These are phyloP conservation scores for Candida orba DNA, from an alignment of 805 yeast genomes.

Conservation along the genomic window DNA sequence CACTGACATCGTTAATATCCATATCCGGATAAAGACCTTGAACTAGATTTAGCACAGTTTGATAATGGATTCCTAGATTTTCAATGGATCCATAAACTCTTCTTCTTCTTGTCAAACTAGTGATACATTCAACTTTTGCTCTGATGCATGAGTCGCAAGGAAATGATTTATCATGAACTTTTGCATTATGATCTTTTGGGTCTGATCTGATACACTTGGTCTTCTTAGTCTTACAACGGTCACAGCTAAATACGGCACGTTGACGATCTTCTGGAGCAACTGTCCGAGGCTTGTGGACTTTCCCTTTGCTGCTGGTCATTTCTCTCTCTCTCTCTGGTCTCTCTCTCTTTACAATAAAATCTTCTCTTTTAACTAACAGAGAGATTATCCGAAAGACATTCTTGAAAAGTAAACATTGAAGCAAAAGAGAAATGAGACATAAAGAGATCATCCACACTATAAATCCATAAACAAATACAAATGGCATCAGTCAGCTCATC, in stretches of 20 bases:
- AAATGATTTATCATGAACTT: conserved; percentile 28
- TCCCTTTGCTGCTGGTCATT: background rate
- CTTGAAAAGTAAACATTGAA: background rate
- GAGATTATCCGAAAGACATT: background rate
- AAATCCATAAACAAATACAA: background rate
- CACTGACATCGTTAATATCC: conserved; percentile 37
- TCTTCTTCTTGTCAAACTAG: conserved; percentile 35
- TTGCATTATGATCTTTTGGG: conserved; percentile 19
- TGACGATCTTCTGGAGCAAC: conserved; percentile 33
- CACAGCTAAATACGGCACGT: conserved; percentile 39
- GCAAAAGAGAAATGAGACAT: background rate
- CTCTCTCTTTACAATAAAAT: background rate
- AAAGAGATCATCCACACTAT: background rate
- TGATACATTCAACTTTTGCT: conserved; percentile 32
- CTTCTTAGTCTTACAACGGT: conserved; percentile 37
- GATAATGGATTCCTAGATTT: conserved; percentile 36
- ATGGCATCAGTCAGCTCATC: conserved; percentile 39
- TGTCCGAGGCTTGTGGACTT: conserved; percentile 25
- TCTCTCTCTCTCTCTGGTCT: too few relatives aligned
- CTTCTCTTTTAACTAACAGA: background rate
- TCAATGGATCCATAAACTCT: conserved; percentile 36
- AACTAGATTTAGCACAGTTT: conserved; percentile 31
- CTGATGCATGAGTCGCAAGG: conserved; percentile 34
- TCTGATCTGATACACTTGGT: conserved; percentile 34
- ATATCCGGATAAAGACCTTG: conserved; percentile 37